Conservation (phyloP, 1,284 basidiomycete genomes). For the Trametes versicolor region DNA sequence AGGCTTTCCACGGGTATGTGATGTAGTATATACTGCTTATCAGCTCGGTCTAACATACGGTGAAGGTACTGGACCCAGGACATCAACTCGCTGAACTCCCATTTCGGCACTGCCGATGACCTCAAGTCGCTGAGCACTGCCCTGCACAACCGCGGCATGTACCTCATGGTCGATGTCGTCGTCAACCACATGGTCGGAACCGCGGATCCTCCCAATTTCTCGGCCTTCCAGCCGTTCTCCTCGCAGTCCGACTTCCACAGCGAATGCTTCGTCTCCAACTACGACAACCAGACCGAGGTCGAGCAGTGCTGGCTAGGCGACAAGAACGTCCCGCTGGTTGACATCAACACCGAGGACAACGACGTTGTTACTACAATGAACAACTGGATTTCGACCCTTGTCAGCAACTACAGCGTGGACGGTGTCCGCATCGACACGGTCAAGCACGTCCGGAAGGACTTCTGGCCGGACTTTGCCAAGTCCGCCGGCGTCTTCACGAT, state of each 20-base stretch:
- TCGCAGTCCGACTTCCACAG: conserved; percentile 68
- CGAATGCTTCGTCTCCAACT: conserved; percentile 65
- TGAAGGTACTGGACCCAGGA: conserved; percentile 70
- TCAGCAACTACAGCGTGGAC: conserved; percentile 71
- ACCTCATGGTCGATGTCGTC: conserved; percentile 83
- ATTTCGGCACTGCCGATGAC: conserved; percentile 76
- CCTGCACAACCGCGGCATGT: conserved; percentile 77
- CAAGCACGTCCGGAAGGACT: conserved; percentile 71
- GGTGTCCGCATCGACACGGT: conserved; percentile 80
- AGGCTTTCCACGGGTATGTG: conserved; percentile 67
- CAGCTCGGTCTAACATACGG: neutral
- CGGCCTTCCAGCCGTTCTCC: conserved; percentile 67
- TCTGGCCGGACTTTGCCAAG: conserved; percentile 76
- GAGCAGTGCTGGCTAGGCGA: conserved; percentile 84
- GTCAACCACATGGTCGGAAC: conserved; percentile 79
- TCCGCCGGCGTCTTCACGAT: conserved; percentile 85
- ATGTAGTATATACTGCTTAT: neutral
- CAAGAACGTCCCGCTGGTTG: conserved; percentile 70
- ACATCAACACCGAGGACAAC: conserved; percentile 76
- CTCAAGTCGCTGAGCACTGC: conserved; percentile 72
- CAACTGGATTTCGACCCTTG: conserved; percentile 69
- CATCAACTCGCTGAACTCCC: conserved; percentile 68
- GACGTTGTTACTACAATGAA: conserved; percentile 65
- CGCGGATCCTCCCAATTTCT: conserved; percentile 63
- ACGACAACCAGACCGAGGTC: conserved; percentile 66